Evolutionary conservation across 2,329 filamentous ascomycete species (phyloP), one percentile per base, ranked within the genome.

Genomic region (Alternaria conjuncta): DNA sequence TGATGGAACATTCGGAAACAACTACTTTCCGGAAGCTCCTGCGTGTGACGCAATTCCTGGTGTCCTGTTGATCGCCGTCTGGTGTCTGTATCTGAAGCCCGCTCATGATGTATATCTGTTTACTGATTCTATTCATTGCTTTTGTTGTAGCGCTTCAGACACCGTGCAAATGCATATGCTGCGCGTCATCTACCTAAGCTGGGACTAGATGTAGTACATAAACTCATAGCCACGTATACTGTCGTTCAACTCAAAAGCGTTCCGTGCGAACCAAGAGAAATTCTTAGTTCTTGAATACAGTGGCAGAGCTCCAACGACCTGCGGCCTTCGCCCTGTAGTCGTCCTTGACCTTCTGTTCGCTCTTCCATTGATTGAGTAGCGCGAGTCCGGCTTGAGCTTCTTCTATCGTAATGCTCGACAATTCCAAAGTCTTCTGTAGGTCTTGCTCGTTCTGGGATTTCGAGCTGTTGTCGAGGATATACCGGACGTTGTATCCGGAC

Each of bases 401-500:
- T 45, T 86, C 83, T 25, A 89, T 80, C 7, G 84, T 85, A 44
- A 86, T 81, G 12, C 73, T 79, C 5, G 85, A 78, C 7, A 86
- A 73, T 25, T 86, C 84, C 12, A 92, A 78, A 10, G 87, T 82
- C n/a, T 82, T 83, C n/a, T 84, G 73, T n/a, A 94, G 79, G 41
- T 89, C 86, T 75, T 89, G 86, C 73, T 91, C 90, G 61, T 83
- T 85, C 72, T 86, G 82, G 3, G 82, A 72, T 73, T 86, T 84
- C 32, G 88, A 85, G 47, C 85, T 86, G 12, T 84, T 80, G 41
- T 88, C 87, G 18, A 94, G 81, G 1, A 88, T 70, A 63, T 85
- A 85, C 65, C 87, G 86, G 23, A 86, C 85, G 60, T 86, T 86
- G 58, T 92, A 85, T 36, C 85, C 89, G 3, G 90, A 86, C 59